Conservation (phyloP, 192 early-diverging fungal species). For the Pilobolus umbonatus region DNA sequence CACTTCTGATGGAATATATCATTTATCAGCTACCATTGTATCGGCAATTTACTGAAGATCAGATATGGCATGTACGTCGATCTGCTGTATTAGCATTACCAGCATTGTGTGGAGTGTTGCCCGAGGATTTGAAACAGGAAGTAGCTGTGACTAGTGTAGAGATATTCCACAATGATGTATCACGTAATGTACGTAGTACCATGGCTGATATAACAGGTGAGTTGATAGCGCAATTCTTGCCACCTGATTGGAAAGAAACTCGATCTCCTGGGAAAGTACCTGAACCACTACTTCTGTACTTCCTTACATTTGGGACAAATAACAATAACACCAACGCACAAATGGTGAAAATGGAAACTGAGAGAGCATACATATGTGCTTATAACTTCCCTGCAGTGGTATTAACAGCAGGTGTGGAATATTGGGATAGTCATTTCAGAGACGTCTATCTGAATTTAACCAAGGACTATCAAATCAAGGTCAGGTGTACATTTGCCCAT, state of each 20-base stretch:
- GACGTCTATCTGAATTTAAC: conserved; percentile 37
- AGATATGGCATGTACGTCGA: conserved; percentile 55
- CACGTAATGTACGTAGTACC: conserved; percentile 46
- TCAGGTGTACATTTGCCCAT: conserved; percentile 47
- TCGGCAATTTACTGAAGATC: conserved; percentile 43
- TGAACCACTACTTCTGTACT: conserved; percentile 43
- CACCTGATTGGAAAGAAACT: conserved; percentile 29
- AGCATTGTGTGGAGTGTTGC: conserved; percentile 39
- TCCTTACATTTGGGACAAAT: conserved; percentile 28
- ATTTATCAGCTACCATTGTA: conserved; percentile 41
- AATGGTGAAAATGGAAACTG: conserved; percentile 42
- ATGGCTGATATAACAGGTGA: conserved; percentile 51
- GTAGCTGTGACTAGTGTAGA: conserved; percentile 40
- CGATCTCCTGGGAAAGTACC: conserved; percentile 38
- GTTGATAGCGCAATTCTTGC: conserved; percentile 50
- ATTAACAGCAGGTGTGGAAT: conserved; percentile 46
- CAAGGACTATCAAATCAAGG: conserved; percentile 45
- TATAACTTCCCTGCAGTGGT: conserved; percentile 57
- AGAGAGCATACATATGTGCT: conserved; percentile 48
- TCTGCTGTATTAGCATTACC: conserved; percentile 46
- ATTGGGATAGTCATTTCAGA: conserved; percentile 50
- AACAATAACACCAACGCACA: conserved; percentile 19
- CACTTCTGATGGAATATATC: no score
- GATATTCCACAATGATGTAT: conserved; percentile 44
- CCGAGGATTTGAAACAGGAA: conserved; percentile 37